A percentile compares a stretch with the other conserved stretches of the same genome.
phyloP scores from a whole-genome alignment of 345 rosid species.

The Brassica napus region Da-Ae NC_063437.1:20973501-20974000 shows the following conservation, averaged over 20 bases:
- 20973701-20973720: neutral
- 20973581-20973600: too few species aligned
- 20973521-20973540: conserved; percentile 10
- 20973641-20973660: neutral
- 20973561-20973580: neutral
- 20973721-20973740: neutral
- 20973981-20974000: too few species aligned
- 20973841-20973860: too few species aligned
- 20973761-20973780: conserved; percentile 1
- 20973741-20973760: neutral
- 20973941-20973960: too few species aligned
- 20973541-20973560: neutral
- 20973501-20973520: accelerated
- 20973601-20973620: too few species aligned
- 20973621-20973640: neutral
- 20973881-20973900: too few species aligned
- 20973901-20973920: too few species aligned
- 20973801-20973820: neutral
- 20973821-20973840: too few species aligned
- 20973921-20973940: too few species aligned
- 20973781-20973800: conserved; percentile 15
- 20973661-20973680: neutral
- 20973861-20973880: too few species aligned
- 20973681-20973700: neutral
- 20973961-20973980: too few species aligned